Base-by-base conservation (phyloP, 352 stramenopile genomes). In the Hyphochytrium catenoides region DNA sequence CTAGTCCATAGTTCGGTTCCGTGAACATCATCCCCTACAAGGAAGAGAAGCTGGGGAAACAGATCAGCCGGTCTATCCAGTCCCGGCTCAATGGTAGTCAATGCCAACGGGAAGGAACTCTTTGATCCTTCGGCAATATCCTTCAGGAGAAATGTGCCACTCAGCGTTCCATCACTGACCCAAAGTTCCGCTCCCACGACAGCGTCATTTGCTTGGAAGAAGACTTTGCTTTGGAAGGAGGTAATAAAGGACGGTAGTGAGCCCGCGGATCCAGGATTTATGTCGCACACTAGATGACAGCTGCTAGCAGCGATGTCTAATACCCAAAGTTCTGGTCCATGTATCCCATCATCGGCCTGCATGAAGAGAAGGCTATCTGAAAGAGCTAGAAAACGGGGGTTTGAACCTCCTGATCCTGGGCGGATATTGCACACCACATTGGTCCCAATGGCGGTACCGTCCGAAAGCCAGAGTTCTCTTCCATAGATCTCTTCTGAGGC, bases 251-350 rank as follows among this genome's bases (percentile, higher is more conserved):
- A 51, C 2, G 66, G 66, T 16, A 57, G 44, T 8, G 55, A 68
- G 16, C 56, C 50, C 3, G 35, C 26, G 2, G 38, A 39, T 6
- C 51, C 47, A 0, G 44, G n/a, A 19, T 49, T 48, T 8, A 83
- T 33, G 41, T 76, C 61, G 18, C 41, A 36, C 8, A 85, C 48
- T 24, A 75, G 36, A n/a, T 39, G 40, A 1, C 56, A 68, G 14
- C 56, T 62, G 22, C 23, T 17, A 5, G 14, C 7, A 0, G 52
- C 54, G 14, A 60, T 62, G 36, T 68, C 57, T 4, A 44, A 67
- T 16, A 52, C 21, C 66, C 67, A 85, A 9, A 85, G 52, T 42
- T 84, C 69, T 4, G 51, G 44, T 5, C 71, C 69, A 27, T 61
- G 47, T 8, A 54, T 38, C 27, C 69, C 59, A 47, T 85, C 67